A percentile compares a stretch with the other conserved stretches of the same genome.
Evolutionary conservation across 2,329 filamentous ascomycete species (phyloP).

Genomic region (Ascosphaera pollenicola): DNA sequence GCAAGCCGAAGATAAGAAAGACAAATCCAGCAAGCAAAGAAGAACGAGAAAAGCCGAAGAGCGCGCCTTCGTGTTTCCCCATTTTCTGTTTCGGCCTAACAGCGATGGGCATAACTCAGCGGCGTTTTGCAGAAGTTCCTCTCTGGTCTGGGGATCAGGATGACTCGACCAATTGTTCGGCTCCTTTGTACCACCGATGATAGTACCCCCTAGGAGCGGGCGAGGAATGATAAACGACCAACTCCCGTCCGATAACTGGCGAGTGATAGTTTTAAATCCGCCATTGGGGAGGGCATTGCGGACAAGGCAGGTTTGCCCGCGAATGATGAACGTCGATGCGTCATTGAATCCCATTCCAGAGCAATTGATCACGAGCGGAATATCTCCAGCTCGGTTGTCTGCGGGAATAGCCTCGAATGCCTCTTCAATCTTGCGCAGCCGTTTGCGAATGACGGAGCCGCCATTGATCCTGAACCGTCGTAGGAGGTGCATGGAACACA

Average conservation of each 20-base stretch:
- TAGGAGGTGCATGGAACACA: constrained; percentile 21
- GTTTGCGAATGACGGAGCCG: constrained; percentile 10
- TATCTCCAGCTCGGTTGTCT: constrained; percentile 5
- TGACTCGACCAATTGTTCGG: constrained; percentile 31
- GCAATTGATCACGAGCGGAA: constrained; percentile 22
- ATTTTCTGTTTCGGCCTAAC: constrained; percentile 13
- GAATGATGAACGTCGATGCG: constrained; percentile 20
- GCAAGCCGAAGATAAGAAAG: too few species aligned
- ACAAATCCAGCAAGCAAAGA: too few species aligned
- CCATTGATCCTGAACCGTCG: constrained; percentile 19
- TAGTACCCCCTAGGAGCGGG: constrained; percentile 37
- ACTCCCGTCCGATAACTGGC: constrained; percentile 38
- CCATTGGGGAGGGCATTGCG: constrained; percentile 16
- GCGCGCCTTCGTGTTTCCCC: too few species aligned
- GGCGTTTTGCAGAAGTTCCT: constrained; percentile 23
- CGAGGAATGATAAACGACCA: constrained; percentile 43
- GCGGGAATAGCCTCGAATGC: constrained; percentile 15
- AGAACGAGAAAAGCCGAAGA: too few species aligned
- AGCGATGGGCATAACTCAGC: constrained; percentile 20
- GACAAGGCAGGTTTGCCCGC: constrained; percentile 26
- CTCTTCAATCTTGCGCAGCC: constrained; percentile 10
- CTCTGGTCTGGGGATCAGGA: constrained; percentile 26
- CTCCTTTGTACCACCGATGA: constrained; percentile 46
- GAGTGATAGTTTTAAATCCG: constrained; percentile 26
- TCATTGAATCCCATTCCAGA: constrained; percentile 23